Base-by-base conservation (phyloP, 2,329 filamentous ascomycete genomes). In the Hymenoscyphus occultus region DNA sequence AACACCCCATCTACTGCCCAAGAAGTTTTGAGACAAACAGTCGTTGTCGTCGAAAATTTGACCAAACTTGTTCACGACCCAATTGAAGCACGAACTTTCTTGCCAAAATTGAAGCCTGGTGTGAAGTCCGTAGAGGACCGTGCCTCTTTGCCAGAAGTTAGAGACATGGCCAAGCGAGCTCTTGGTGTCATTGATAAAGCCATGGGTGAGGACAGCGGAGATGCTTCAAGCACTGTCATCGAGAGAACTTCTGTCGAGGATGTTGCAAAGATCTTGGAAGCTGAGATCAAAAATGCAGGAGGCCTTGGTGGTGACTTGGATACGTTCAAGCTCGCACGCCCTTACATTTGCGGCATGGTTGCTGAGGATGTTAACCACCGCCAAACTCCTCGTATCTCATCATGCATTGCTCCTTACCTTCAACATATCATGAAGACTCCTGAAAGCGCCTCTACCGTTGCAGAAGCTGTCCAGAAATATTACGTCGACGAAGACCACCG, bases 1-100 rank as follows among this genome's bases (percentile, higher is more conserved):
- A 97, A 97, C 82, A 94, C 89, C 67, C 95, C 94, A 9, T 86
- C 86, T 16, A 99, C 95, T 4, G 85, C 91, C 3, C 95, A 99
- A 77, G 95, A 99, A 80, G 93, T 98, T 28, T 84, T 97, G 64
- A 90, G 95, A 67, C 94, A 97, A 80, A 97, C 95, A 2, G 93
- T 96, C 39, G 93, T 99, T 63, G 96, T 99, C 61, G 91, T 95
- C 22, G 95, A 99, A 81, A 99, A 99, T 80, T 82, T 99, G 81
- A 99, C 95, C 67, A 98, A 97, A 82, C 87, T 99, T 39, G 95
- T 99, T 35, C 95, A 99, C 78, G 93, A 92, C 77, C 95, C 95
- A 14, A 87, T 97, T 66, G 95, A 99, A 81, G 95, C 95, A 40
- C 86, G 95, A 70, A 92, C 92, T 64, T 99, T 99, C 84, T 80